Base-by-base conservation (phyloP, 148 eudicot species). In the Salicornia ramosissima region DNA sequence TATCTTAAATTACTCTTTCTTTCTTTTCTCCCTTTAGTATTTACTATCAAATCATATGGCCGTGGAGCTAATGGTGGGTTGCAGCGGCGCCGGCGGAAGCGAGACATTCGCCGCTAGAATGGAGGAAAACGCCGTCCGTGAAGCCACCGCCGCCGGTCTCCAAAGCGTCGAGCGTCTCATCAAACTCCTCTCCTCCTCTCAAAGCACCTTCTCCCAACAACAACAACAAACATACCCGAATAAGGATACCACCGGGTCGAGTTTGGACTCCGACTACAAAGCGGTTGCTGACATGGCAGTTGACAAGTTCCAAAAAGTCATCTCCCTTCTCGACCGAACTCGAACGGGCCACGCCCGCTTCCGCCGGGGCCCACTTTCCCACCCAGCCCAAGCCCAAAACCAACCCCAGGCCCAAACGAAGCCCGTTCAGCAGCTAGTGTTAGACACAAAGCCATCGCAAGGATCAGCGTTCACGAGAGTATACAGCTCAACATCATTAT, bases 341-440 rank as follows among this genome's bases (percentile, higher is more conserved):
- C 75, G 90, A 9, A 90, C 98, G 69, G 98, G 98, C 15, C 98
- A 92, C 76, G 98, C 98, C 9, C 90, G 98, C 12, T 92, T 92
- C 85, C 75, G 98, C 9, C 83, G 94, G 10, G 98, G 87, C 13
- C 98, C 96, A 7, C 61, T 86, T 6, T 9, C 60, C 36, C 39
- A 74, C 2, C 50, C 76, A 55, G 3, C 66, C 29, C 0, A 77
- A 68, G 29, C 71, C 25, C 62, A 72, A 25, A 40, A 67, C 11
- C 72, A 75, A 33, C 69, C 69, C 3, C 16, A 12, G 40, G 18
- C 9, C 14, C 43, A 29, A 26, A 72, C 31, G 6, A 12, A 39
- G 14, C 55, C 45, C 40, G n/a, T n/a, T n/a, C 56, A 31, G 19
- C 65, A 70, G 47, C 5, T 83, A 34, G 36, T 71, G 30, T 34